Evolutionary conservation across 2,329 filamentous ascomycete species (phyloP).

Genomic region (Colletotrichum orchidophilum): DNA sequence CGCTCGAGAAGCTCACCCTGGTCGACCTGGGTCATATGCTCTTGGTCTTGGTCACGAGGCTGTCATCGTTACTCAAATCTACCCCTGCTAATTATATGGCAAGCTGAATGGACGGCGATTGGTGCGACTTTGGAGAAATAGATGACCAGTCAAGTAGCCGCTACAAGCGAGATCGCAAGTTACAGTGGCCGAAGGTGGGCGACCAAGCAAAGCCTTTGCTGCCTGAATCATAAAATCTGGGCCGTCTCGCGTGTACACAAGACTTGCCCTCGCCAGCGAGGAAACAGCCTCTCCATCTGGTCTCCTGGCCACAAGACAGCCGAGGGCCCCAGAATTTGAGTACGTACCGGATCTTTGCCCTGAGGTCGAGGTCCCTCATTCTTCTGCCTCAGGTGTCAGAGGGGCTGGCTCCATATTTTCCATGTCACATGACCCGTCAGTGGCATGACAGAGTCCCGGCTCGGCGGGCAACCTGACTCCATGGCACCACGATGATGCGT

Average conservation of each 20-base stretch:
- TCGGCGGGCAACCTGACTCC: constrained; percentile 7
- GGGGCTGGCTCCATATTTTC: background rate
- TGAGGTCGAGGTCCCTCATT: background rate
- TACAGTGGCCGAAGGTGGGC: background rate
- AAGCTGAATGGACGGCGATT: background rate
- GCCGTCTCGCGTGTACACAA: background rate
- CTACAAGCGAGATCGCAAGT: constrained; percentile 1
- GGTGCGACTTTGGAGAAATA: background rate
- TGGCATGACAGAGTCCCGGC: constrained; percentile 12
- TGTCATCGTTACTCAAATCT: constrained; percentile 18
- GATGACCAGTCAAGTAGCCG: background rate
- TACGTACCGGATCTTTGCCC: constrained; percentile 1
- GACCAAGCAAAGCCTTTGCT: background rate
- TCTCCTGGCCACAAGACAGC: background rate
- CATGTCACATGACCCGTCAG: constrained; percentile 19
- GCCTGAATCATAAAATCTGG: constrained; percentile 4
- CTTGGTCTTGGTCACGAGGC: constrained; percentile 20
- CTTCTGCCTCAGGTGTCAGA: constrained; percentile 1
- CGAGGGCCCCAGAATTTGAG: background rate
- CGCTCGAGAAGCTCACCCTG: background rate
- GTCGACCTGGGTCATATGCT: constrained; percentile 6
- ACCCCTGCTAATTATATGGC: background rate
- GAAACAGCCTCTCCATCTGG: background rate
- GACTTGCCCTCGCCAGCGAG: background rate
- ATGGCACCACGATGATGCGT: constrained; percentile 16